phyloP scores from a whole-genome alignment of 108 stramenopile species.

The Pseudonitzschia multistriata region DNA sequence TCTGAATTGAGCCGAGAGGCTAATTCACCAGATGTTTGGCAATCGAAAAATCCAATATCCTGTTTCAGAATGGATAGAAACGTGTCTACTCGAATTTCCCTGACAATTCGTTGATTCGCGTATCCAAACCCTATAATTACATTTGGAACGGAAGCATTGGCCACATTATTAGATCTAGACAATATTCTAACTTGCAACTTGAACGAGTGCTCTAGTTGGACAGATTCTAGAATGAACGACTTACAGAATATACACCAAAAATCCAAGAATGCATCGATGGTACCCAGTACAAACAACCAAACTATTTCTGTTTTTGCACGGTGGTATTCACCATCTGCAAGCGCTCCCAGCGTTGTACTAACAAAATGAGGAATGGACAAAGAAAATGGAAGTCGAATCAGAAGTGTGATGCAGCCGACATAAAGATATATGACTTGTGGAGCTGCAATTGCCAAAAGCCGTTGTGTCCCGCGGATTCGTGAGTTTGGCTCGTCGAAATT shows the following conservation, averaged over 20 bases:
- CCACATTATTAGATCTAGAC: too few species aligned
- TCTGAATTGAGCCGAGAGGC: constrained; percentile 83
- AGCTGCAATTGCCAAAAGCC: constrained; percentile 73
- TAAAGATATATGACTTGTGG: constrained; percentile 75
- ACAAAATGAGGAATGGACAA: constrained; percentile 87
- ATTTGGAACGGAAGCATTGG: too few species aligned
- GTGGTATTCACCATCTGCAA: constrained; percentile 56
- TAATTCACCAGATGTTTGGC: constrained; percentile 68
- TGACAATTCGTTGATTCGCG: constrained; percentile 81
- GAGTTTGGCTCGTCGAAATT: constrained; percentile 18
- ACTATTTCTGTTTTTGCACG: constrained; percentile 70
- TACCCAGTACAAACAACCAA: constrained; percentile 76
- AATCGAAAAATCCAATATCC: constrained; percentile 84
- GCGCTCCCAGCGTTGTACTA: constrained; percentile 68
- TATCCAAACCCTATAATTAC: constrained; percentile 57
- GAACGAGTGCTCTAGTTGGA: too few species aligned
- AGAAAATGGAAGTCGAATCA: constrained; percentile 84
- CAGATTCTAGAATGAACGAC: too few species aligned
- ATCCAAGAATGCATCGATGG: constrained; percentile 74
- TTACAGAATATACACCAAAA: constrained; percentile 87
- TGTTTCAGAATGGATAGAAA: constrained; percentile 68
- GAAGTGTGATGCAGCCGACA: constrained; percentile 75
- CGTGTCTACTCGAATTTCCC: constrained; percentile 70
- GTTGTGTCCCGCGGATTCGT: constrained; percentile 67
- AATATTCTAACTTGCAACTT: too few species aligned